Evolutionary conservation across 2,329 filamentous ascomycete species (phyloP).

Genomic region (Apiospora pterosperma): DNA sequence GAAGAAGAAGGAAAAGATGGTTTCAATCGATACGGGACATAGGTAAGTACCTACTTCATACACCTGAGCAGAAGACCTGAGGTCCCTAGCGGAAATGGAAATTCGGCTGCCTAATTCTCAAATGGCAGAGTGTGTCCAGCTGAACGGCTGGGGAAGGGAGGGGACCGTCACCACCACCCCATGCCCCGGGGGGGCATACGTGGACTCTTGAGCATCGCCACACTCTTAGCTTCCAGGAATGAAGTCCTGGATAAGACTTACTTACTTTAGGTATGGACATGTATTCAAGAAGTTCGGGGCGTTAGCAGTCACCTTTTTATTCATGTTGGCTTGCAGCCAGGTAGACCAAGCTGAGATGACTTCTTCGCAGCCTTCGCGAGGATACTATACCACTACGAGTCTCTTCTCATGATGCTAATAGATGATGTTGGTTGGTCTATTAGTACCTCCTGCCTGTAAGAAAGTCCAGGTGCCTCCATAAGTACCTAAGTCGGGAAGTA

Average conservation of each 20-base stretch:
- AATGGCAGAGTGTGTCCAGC: background rate
- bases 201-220: constrained; percentile 1
- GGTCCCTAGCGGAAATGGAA: background rate
- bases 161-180: background rate
- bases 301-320: background rate
- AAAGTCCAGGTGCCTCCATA: too few species aligned
- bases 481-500: too few species aligned
- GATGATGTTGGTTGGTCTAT: too few species aligned
- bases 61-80: too few species aligned
- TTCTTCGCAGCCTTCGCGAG: background rate
- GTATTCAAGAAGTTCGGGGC: background rate
- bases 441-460: too few species aligned
- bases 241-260: background rate
- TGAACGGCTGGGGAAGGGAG: background rate
- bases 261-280: too few species aligned
- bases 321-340: background rate
- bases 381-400: too few species aligned
- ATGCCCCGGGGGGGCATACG: background rate
- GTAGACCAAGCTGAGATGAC: background rate
- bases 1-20: background rate
- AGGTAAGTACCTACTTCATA: background rate
- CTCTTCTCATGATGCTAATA: background rate
- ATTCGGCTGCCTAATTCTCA: constrained; percentile 1
- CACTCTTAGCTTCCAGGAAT: background rate
- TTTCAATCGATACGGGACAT: background rate